phyloP scores from a whole-genome alignment of 768 basidiomycete species.

The Xerocomus spinulosus region DNA sequence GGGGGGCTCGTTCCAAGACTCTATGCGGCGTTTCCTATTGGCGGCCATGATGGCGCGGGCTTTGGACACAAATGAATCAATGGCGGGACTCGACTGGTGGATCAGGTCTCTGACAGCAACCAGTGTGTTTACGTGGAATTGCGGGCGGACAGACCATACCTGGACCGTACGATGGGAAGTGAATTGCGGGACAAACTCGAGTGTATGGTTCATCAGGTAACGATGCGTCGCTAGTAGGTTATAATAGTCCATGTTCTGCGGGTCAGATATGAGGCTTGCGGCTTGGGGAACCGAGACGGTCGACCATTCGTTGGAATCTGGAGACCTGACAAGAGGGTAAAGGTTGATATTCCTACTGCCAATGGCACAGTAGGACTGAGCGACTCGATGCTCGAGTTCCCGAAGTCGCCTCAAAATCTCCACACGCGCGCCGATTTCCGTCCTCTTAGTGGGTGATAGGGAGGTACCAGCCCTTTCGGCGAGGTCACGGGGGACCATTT shows the following conservation, averaged over 20 bases:
- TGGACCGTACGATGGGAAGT: slow-evolving; percentile 44
- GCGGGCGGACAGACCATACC: slow-evolving; percentile 61
- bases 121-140: slow-evolving; percentile 49
- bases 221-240: slow-evolving; percentile 55
- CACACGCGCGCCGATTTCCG: slow-evolving; percentile 56
- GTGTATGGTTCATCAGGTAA: slow-evolving; percentile 51
- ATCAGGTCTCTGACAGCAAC: slow-evolving; percentile 47
- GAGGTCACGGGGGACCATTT: slow-evolving; percentile 45
- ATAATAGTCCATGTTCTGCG: slow-evolving; percentile 25
- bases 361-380: slow-evolving; percentile 38
- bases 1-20: slow-evolving; percentile 30
- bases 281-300: slow-evolving; percentile 52
- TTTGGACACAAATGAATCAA: slow-evolving; percentile 50
- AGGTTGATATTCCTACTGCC: slow-evolving; percentile 24
- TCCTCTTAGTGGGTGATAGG: slow-evolving; percentile 24
- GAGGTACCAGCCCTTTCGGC: slow-evolving; percentile 44
- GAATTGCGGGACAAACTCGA: slow-evolving; percentile 50
- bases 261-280: slow-evolving; percentile 39
- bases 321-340: slow-evolving; percentile 44
- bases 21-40: slow-evolving; percentile 27
- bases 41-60: slow-evolving; percentile 40
- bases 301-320: slow-evolving; percentile 49
- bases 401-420: slow-evolving; percentile 59
- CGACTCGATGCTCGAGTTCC: slow-evolving; percentile 45
- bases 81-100: slow-evolving; percentile 32